These are phyloP conservation scores for Aspergillus saccharolyticus DNA, from an alignment of 495 filamentous ascomycete species.

Conservation along the genomic window DNA sequence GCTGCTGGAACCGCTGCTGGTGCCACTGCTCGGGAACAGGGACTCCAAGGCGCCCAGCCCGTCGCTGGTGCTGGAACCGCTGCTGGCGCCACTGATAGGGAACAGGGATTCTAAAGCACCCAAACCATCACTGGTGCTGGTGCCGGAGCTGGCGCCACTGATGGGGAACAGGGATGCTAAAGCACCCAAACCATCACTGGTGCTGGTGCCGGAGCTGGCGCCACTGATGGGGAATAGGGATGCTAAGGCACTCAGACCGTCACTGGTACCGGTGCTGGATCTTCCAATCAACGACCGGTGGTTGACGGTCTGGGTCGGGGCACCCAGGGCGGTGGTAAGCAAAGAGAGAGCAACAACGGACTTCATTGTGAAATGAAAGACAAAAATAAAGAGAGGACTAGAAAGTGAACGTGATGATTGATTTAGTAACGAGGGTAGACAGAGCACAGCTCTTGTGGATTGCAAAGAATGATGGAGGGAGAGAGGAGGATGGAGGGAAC, in stretches of 20 bases:
- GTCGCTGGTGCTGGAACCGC: constrained; percentile 3
- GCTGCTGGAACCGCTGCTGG: too few relatives aligned
- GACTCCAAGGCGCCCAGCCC: too few relatives aligned
- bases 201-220: too few relatives aligned
- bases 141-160: constrained; percentile 1
- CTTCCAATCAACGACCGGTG: constrained; percentile 14
- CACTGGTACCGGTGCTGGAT: constrained; percentile 9
- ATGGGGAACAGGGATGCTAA: too few relatives aligned
- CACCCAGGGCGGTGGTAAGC: constrained; percentile 20
- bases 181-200: too few relatives aligned
- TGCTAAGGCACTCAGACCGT: constrained; percentile 14
- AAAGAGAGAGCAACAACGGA: constrained; percentile 18
- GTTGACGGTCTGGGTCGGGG: constrained; percentile 26
- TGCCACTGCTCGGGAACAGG: too few relatives aligned
- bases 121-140: not conserved
- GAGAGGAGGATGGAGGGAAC: not conserved
- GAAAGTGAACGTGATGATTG: not conserved
- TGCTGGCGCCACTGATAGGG: constrained; percentile 3
- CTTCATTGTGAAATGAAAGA: constrained; percentile 19
- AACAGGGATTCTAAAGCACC: not conserved
- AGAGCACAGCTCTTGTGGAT: too few relatives aligned
- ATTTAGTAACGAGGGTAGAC: not conserved
- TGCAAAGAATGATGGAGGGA: too few relatives aligned
- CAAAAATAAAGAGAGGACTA: too few relatives aligned
- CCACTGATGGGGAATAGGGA: constrained; percentile 10